phyloP scores from a whole-genome alignment of 305 asterid genomes.

The Rubia occidens region DNA sequence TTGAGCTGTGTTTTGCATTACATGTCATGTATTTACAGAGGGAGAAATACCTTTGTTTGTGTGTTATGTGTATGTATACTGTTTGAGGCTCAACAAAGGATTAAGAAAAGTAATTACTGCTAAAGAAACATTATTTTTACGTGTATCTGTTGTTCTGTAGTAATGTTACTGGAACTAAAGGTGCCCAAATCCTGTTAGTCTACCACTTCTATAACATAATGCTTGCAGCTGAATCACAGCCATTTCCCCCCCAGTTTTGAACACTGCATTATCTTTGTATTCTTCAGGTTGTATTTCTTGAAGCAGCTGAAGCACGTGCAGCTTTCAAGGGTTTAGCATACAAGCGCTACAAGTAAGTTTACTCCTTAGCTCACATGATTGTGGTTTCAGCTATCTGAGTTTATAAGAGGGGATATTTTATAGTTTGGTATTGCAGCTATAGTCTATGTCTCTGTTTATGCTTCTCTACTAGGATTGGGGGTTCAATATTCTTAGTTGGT shows the following conservation, averaged over 20 bases:
- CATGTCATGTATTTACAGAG: not conserved
- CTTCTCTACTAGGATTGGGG: not conserved
- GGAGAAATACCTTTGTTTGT: not conserved
- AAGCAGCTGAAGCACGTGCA: conserved; percentile 77
- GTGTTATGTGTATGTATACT: not conserved
- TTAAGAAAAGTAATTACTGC: not conserved
- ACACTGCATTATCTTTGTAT: not conserved
- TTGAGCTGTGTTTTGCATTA: not conserved
- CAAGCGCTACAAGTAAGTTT: conserved; percentile 85
- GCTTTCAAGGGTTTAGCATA: conserved; percentile 72
- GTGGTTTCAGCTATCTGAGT: not conserved
- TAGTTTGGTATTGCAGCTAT: not conserved
- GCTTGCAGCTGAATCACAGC: not conserved
- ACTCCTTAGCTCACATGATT: not conserved
- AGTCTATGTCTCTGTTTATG: not conserved
- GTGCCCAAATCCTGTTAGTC: not conserved
- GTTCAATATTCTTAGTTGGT: not conserved
- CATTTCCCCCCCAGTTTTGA: not conserved
- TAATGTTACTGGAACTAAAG: not conserved
- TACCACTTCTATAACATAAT: not conserved
- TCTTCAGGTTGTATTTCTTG: conserved; percentile 65
- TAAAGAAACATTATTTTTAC: not conserved
- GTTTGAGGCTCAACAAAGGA: not conserved
- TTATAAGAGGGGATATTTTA: not conserved
- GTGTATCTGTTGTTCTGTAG: not conserved